Conservation (phyloP, 2,329 filamentous ascomycete species). For the Colletotrichum graminicola region DNA sequence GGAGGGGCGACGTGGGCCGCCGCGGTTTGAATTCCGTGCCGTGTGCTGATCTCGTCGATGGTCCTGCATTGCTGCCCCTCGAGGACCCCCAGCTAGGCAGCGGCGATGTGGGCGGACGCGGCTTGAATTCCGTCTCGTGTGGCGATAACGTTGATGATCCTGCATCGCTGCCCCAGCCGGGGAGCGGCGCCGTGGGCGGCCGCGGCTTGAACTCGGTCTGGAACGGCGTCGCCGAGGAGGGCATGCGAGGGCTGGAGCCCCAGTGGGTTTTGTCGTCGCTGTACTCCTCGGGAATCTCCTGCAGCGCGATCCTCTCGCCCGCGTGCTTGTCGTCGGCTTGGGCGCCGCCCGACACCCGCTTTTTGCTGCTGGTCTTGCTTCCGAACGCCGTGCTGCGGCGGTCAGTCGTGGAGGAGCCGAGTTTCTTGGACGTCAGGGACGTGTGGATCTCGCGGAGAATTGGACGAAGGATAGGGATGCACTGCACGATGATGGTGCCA, state of each 20-base stretch:
- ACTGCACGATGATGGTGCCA: slow-evolving; percentile 68
- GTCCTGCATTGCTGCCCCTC: slow-evolving; percentile 3
- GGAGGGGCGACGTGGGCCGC: neutral
- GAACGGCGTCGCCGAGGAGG: slow-evolving; percentile 15
- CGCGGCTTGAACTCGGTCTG: slow-evolving; percentile 30
- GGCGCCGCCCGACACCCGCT: slow-evolving; percentile 28
- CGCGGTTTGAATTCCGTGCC: neutral
- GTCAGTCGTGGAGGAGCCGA: slow-evolving; percentile 31
- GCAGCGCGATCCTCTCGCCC: slow-evolving; percentile 40
- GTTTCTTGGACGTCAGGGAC: slow-evolving; percentile 40
- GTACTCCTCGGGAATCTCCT: slow-evolving; percentile 40
- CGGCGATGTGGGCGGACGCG: too few relatives aligned
- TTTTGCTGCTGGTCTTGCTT: slow-evolving; percentile 39
- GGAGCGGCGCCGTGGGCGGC: slow-evolving; percentile 35
- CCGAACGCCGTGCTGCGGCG: slow-evolving; percentile 35
- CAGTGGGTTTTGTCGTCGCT: slow-evolving; percentile 12
- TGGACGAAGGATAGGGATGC: slow-evolving; percentile 63
- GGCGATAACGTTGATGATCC: neutral
- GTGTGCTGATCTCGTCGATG: too few relatives aligned
- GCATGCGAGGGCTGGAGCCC: slow-evolving; percentile 14
- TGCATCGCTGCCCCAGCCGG: slow-evolving; percentile 27
- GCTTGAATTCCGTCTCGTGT: too few relatives aligned
- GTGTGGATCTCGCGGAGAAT: slow-evolving; percentile 51
- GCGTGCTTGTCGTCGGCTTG: slow-evolving; percentile 27
- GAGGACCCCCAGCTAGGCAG: slow-evolving; percentile 6